Percentiles rank a stretch among this genome's conserved stretches.
These are phyloP conservation scores for Cairneyella variabilis DNA, from an alignment of 495 filamentous ascomycete genomes.

Conservation along the genomic window DNA sequence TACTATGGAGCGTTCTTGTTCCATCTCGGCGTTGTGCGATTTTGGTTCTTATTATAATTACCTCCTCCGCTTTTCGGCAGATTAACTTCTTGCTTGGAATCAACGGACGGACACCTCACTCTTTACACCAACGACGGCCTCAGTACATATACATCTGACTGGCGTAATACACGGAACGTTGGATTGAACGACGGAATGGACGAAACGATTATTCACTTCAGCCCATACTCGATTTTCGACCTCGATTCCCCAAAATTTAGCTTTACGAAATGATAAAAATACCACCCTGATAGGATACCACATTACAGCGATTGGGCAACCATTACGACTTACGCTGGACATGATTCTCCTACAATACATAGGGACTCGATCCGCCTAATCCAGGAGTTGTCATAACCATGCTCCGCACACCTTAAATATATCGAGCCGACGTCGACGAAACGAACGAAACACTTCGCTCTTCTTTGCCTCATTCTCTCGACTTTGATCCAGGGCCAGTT, in stretches of 20 bases:
- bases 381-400: not conserved
- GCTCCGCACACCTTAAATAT: not conserved
- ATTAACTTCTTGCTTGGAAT: not conserved
- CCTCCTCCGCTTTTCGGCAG: not conserved
- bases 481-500: not conserved
- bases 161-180: slow-evolving; percentile 1
- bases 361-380: slow-evolving; percentile 12
- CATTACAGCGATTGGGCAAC: slow-evolving; percentile 32
- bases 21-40: slow-evolving; percentile 15
- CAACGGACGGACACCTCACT: slow-evolving; percentile 12
- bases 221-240: too few relatives aligned
- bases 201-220: slow-evolving; percentile 9
- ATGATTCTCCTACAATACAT: slow-evolving; percentile 19
- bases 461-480: not conserved
- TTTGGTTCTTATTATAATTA: slow-evolving; percentile 21
- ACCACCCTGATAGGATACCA: slow-evolving; percentile 22
- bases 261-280: slow-evolving; percentile 10
- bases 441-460: not conserved
- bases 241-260: slow-evolving; percentile 1
- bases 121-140: slow-evolving; percentile 15
- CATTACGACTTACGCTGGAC: slow-evolving; percentile 28
- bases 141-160: slow-evolving; percentile 16
- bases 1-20: not conserved
- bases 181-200: slow-evolving; percentile 12
- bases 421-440: slow-evolving; percentile 5